Percentiles rank a stretch among this genome's conserved stretches.
These are phyloP conservation scores for Haplosporangium sp. DNA, from an alignment of 371 early-diverging fungal species.

Conservation along the genomic window DNA sequence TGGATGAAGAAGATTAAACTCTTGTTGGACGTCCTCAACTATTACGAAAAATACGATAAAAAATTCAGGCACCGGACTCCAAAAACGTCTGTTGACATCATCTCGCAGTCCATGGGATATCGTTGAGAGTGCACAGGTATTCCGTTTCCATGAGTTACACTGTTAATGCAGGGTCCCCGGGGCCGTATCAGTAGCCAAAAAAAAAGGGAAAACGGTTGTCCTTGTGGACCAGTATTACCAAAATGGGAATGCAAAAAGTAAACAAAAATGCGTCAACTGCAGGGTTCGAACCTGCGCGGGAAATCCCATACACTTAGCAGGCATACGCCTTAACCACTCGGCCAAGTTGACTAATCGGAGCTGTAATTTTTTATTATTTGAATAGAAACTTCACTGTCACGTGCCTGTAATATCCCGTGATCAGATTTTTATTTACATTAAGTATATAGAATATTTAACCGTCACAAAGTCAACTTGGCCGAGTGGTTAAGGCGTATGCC, in stretches of 20 bases:
- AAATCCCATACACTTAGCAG: conserved; percentile 11
- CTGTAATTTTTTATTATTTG: neutral
- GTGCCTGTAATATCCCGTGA: neutral
- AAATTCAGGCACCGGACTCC: neutral
- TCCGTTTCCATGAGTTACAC: too few species aligned
- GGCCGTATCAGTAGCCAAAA: neutral
- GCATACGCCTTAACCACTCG: conserved; percentile 20
- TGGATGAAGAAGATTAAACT: neutral
- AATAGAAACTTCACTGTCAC: neutral
- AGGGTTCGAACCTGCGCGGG: conserved; percentile 1
- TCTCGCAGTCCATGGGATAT: too few species aligned
- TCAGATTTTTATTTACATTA: neutral
- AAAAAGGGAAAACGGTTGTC: neutral
- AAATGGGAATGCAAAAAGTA: neutral
- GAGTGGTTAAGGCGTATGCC: conserved; percentile 25
- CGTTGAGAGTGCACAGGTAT: too few species aligned
- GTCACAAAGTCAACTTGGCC: conserved; percentile 13
- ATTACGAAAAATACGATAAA: neutral
- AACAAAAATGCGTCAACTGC: neutral
- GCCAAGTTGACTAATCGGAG: conserved; percentile 11
- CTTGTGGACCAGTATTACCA: too few species aligned
- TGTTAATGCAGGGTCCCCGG: neutral
- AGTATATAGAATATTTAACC: neutral
- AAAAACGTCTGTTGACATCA: too few species aligned
- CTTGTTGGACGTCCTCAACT: too few species aligned